Base-by-base conservation (phyloP, 768 basidiomycete species). In the Lactifluus hygrophoroides region DNA sequence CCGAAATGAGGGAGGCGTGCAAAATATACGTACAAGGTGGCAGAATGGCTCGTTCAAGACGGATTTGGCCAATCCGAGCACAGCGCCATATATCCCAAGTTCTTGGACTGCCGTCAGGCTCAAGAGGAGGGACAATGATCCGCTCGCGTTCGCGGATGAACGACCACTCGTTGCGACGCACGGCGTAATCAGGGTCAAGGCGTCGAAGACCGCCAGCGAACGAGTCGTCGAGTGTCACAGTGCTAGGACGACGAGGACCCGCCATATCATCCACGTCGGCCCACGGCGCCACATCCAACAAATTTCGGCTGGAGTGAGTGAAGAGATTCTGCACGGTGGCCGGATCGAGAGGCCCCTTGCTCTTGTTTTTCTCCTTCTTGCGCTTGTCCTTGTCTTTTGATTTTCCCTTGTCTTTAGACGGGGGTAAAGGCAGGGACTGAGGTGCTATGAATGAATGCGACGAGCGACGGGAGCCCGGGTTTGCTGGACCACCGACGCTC, bases 111-210 rank as follows among this genome's bases (percentile, higher is more conserved):
- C 60, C 27, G 11, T 50, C 37, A 34, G 68, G 58, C 23, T 56
- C 57, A 14, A 45, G 54, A 1, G 53, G 19, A 17, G 56, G 25
- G 14, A 46, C 7, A 3, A 45, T 30, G 38, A 45, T 27, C n/a
- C 16, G 61, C 21, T 47, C 54, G 7, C 19, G 56, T 2, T 51
- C 51, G 32, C 60, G 58, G 44, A 51, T 38, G 25, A 56, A 61
- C 34, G 58, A 50, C 52, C 59, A 54, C 37, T 54, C 46, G 25
- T 53, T 40, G 47, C 61, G 35, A 19, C 57, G 49, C 27, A 51
- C 45, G 19, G 69, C 68, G 51, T 81, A 83, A n/a, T 67, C 72
- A 19, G 73, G 72, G 49, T 79, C 81, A 42, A 68, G 23, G 53
- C 64, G 66, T 25, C 69, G 69, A 25, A 79, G 57, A 46, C 75